Percentiles rank a stretch among this genome's conserved stretches.
Evolutionary conservation across 106 monocot genomes (phyloP).

Genomic region (Agapanthus africanus): DNA sequence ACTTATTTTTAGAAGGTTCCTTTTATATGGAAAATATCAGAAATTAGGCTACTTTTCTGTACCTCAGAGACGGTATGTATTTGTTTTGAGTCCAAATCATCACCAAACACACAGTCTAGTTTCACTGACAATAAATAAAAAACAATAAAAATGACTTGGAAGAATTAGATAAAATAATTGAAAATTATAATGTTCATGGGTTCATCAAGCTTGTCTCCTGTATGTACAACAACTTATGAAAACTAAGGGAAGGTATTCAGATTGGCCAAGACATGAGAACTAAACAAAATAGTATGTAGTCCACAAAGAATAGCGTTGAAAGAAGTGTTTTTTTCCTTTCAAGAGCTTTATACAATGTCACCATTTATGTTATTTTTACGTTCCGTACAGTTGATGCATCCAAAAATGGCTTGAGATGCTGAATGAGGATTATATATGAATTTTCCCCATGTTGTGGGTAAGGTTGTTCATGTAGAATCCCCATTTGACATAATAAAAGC

Average conservation of each 20-base stretch:
- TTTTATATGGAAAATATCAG: background rate
- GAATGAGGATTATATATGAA: no score
- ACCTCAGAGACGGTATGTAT: conserved; percentile 82
- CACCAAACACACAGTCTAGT: conserved; percentile 95
- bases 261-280: background rate
- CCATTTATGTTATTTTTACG: background rate
- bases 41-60: background rate
- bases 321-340: background rate
- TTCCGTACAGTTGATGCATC: background rate
- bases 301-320: background rate
- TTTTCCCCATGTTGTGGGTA: no score
- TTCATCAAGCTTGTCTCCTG: background rate
- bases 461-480: no score
- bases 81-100: conserved; percentile 64
- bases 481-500: no score
- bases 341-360: background rate
- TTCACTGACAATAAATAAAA: conserved; percentile 59
- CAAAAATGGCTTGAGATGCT: background rate
- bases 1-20: conserved; percentile 2
- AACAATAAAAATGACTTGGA: background rate
- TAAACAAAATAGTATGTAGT: background rate
- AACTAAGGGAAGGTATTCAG: background rate
- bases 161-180: background rate
- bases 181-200: background rate
- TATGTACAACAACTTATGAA: background rate